A percentile compares a stretch with the other conserved stretches of the same genome.
Evolutionary conservation across 2,329 filamentous ascomycete genomes (phyloP).

Genomic region (Colletotrichum lini): DNA sequence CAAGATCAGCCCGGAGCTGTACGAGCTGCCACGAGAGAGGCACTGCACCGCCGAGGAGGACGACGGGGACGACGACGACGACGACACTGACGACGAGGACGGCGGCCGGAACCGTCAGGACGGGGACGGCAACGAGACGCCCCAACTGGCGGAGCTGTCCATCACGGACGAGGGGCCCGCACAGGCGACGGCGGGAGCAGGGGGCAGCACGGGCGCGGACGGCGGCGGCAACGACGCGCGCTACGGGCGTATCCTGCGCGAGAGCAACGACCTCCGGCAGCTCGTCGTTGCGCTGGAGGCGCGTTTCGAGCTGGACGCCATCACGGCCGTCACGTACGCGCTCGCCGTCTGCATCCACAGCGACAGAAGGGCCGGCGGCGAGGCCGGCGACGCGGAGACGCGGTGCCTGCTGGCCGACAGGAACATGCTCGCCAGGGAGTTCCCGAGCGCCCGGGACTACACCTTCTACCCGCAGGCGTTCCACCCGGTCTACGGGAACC

Average conservation of each 20-base stretch:
- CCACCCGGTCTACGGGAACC: conserved; percentile 18
- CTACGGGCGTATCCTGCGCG: neutral
- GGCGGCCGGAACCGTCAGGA: neutral
- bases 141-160: conserved; percentile 5
- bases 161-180: neutral
- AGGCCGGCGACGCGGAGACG: neutral
- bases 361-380: neutral
- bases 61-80: too few relatives aligned
- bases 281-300: neutral
- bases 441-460: conserved; percentile 11
- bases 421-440: conserved; percentile 23
- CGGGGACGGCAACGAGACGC: conserved; percentile 21
- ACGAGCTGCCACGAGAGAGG: conserved; percentile 9
- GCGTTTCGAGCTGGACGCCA: neutral
- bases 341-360: conserved; percentile 1
- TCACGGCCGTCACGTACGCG: too few relatives aligned
- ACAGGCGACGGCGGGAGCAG: neutral
- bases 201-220: neutral
- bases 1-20: conserved; percentile 3
- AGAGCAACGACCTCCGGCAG: neutral
- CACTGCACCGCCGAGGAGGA: neutral
- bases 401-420: conserved; percentile 4
- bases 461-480: conserved; percentile 29
- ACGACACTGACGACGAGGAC: neutral
- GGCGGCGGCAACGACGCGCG: neutral